phyloP scores from a whole-genome alignment of 129 eudicot genomes.

The Ambrosia artemisiifolia region DNA sequence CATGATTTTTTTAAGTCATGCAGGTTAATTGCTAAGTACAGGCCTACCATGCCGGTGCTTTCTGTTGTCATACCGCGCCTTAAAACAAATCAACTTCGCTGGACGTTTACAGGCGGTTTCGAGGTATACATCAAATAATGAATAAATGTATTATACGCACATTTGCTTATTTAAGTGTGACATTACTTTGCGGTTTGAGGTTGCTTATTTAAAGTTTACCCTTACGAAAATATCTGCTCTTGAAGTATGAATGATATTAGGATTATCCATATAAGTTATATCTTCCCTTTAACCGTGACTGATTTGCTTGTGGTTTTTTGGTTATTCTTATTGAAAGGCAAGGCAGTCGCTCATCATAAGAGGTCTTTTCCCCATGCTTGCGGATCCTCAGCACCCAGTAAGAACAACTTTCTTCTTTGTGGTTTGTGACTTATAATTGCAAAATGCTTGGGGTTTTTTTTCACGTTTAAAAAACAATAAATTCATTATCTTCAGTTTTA shows the following conservation, averaged over 20 bases:
- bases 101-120: conserved; percentile 92
- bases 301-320: conserved; percentile 1
- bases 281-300: too few relatives aligned
- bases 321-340: conserved; percentile 48
- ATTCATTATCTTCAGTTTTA: too few relatives aligned
- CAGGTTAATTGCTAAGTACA: conserved; percentile 90
- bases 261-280: too few relatives aligned
- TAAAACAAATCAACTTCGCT: conserved; percentile 81
- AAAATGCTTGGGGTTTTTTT: background rate
- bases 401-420: conserved; percentile 10
- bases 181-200: too few relatives aligned
- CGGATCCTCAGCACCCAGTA: conserved; percentile 97
- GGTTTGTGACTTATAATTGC: too few relatives aligned
- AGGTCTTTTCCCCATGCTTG: conserved; percentile 94
- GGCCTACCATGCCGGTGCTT: conserved; percentile 96
- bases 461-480: background rate
- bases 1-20: conserved; percentile 10
- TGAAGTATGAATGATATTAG: too few relatives aligned
- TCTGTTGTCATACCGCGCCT: conserved; percentile 91
- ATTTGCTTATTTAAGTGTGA: too few relatives aligned
- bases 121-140: conserved; percentile 46
- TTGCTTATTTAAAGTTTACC: too few relatives aligned
- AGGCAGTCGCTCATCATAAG: conserved; percentile 88
- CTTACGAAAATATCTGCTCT: too few relatives aligned
- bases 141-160: too few relatives aligned